Percentiles rank a stretch among this genome's conserved stretches.
phyloP scores from a whole-genome alignment of 495 filamentous ascomycete species.

The Astrothelium subdiscretum region DNA sequence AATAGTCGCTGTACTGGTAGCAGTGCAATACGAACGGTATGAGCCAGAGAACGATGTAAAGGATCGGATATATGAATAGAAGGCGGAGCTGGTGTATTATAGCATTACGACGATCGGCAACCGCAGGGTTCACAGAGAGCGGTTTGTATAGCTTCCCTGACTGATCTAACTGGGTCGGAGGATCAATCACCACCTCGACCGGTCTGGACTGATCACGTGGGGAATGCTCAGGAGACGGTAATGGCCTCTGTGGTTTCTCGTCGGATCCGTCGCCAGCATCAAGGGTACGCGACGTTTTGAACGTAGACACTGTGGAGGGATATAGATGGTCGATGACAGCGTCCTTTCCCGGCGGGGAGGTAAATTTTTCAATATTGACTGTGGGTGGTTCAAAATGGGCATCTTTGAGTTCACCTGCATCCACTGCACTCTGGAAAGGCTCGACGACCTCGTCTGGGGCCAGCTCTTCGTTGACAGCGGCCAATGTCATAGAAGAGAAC shows the following conservation, averaged over 20 bases:
- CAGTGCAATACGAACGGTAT: slow-evolving; percentile 55
- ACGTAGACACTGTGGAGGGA: neutral
- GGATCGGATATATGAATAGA: slow-evolving; percentile 58
- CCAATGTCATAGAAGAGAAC: neutral
- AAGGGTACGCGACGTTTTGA: neutral
- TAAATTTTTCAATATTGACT: neutral
- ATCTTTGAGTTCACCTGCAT: too few species aligned
- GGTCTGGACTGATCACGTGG: neutral
- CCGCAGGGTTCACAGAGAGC: neutral
- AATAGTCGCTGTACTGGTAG: slow-evolving; percentile 45
- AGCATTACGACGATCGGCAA: slow-evolving; percentile 20
- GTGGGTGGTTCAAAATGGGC: neutral
- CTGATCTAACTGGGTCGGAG: neutral
- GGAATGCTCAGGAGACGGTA: neutral
- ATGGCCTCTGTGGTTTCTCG: neutral
- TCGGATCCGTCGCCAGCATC: neutral
- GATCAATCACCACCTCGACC: neutral
- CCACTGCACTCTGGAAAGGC: neutral
- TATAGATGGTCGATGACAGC: neutral
- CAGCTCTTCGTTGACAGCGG: neutral
- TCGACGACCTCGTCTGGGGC: neutral
- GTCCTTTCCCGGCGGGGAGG: neutral
- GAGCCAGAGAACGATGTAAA: slow-evolving; percentile 63
- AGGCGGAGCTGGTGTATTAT: slow-evolving; percentile 56
- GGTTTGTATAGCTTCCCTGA: neutral